A percentile compares a stretch with the other conserved stretches of the same genome.
phyloP scores from a whole-genome alignment of 139 green algal genomes.

The Ulvella scutata region DNA sequence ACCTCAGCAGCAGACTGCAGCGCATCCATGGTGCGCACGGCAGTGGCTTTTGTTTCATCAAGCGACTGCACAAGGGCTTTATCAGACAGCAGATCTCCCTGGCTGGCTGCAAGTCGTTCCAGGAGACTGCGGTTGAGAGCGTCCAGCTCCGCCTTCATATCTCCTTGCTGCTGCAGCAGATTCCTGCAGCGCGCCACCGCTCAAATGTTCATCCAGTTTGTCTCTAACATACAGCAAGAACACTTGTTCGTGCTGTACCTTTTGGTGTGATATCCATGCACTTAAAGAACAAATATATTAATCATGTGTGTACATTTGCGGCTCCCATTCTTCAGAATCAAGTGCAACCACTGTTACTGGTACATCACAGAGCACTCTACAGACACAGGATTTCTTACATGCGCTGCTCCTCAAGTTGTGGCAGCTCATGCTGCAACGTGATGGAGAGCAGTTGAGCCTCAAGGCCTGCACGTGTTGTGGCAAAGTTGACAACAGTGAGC shows the following conservation, averaged over 20 bases:
- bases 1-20: conserved; percentile 35
- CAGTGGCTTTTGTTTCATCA: conserved; percentile 56
- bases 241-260: too few species aligned
- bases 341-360: too few species aligned
- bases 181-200: too few species aligned
- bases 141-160: conserved; percentile 48
- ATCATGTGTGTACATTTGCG: too few species aligned
- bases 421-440: conserved; percentile 50
- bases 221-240: too few species aligned
- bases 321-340: too few species aligned
- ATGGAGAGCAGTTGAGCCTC: conserved; percentile 43
- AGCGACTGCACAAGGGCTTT: conserved; percentile 50
- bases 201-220: too few species aligned
- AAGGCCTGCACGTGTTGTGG: conserved; percentile 13
- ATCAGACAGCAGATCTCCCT: conserved; percentile 63
- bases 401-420: conserved; percentile 61
- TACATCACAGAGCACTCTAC: too few species aligned
- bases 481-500: conserved; percentile 20
- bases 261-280: too few species aligned
- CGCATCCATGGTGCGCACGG: conserved; percentile 24
- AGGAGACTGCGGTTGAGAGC: conserved; percentile 34
- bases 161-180: conserved; percentile 44
- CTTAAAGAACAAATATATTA: too few species aligned
- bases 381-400: too few species aligned
- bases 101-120: conserved; percentile 1